Evolutionary conservation across 108 stramenopile genomes (phyloP), one percentile per base, ranked within the genome.

Genomic region (Hondaea fermentalgiana): DNA sequence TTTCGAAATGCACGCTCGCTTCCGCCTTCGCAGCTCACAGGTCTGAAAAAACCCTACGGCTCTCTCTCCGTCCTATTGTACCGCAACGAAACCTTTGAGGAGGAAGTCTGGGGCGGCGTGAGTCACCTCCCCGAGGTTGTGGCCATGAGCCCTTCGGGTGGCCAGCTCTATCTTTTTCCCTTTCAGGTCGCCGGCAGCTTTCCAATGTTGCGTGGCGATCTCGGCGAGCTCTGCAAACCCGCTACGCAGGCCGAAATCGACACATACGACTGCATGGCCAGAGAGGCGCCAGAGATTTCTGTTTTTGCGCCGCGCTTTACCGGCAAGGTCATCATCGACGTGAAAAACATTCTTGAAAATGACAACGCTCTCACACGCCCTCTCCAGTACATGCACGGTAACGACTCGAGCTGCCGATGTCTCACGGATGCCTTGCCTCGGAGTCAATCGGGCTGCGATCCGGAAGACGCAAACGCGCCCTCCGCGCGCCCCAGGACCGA

Each of bases 181-280:
- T 28, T 2, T 1, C 76, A 83, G 76, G 76, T 83, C 45, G 76
- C 76, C 6, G 76, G 76, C 45, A 83, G 76, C 51, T 83, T 83
- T 45, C 76, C 76, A 4, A 83, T 83, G 76, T 45, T 83, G n/a
- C 76, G 76, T 3, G 76, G 76, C 4, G 76, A 83, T 1, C 51
- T 83, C 25, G 76, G 76, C 19, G 76, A 83, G 28, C 76, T 83
- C 23, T 83, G 76, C 76, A 83, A 83, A 45, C 76, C 76, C 25
- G 76, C 76, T 17, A 83, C 76, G 16, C 45, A 83, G 76, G 49
- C 45, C 3, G 76, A 83, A 53, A 83, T 83, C 16, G 76, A 83
- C n/a, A 83, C 76, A 12, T 83, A 83, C 51, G 76, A 83, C 8
- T 12, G 45, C 25, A 25, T 83, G 28, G 23, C 19, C 23, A 83